These are phyloP conservation scores for Serendipita indica DNA, from an alignment of 768 basidiomycete genomes.

Conservation along the genomic window DNA sequence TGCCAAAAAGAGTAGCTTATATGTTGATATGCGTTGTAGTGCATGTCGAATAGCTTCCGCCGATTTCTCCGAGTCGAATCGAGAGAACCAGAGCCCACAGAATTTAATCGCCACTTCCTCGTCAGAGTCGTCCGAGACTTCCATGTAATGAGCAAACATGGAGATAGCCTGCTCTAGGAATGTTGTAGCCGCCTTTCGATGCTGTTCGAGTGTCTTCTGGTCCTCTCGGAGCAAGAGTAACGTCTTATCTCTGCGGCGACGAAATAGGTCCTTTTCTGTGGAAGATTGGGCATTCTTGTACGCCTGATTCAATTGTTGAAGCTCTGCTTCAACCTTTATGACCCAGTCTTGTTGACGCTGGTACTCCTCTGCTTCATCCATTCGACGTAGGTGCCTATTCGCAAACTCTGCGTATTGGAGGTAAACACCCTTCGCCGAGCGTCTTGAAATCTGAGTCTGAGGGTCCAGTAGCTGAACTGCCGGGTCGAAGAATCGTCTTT, in stretches of 20 bases:
- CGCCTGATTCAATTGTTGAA: constrained; percentile 37
- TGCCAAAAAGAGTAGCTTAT: constrained; percentile 81
- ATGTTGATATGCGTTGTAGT: constrained; percentile 53
- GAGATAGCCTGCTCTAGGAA: constrained; percentile 65
- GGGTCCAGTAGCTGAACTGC: constrained; percentile 30
- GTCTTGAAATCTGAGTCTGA: constrained; percentile 13
- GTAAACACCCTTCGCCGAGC: constrained; percentile 33
- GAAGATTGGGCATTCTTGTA: constrained; percentile 14
- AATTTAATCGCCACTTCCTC: constrained; percentile 66
- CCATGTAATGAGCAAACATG: constrained; percentile 73
- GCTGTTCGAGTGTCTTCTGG: constrained; percentile 28
- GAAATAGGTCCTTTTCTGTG: constrained; percentile 20
- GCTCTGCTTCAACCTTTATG: constrained; percentile 51
- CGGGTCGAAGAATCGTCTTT: constrained; percentile 49
- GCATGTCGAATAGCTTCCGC: constrained; percentile 30
- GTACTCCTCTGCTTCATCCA: constrained; percentile 53
- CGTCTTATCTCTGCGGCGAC: constrained; percentile 30
- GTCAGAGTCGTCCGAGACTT: constrained; percentile 55
- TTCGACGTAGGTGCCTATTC: constrained; percentile 67
- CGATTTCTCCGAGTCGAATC: constrained; percentile 36
- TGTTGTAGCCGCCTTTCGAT: constrained; percentile 31
- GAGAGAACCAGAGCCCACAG: constrained; percentile 83
- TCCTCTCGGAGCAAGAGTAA: constrained; percentile 40
- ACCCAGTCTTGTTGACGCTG: constrained; percentile 37
- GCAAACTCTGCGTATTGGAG: constrained; percentile 81